Percentiles rank a stretch among this genome's conserved stretches.
These are phyloP conservation scores for Thermomyces lanuginosus DNA, from an alignment of 2,329 filamentous ascomycete genomes.

Conservation along the genomic window DNA sequence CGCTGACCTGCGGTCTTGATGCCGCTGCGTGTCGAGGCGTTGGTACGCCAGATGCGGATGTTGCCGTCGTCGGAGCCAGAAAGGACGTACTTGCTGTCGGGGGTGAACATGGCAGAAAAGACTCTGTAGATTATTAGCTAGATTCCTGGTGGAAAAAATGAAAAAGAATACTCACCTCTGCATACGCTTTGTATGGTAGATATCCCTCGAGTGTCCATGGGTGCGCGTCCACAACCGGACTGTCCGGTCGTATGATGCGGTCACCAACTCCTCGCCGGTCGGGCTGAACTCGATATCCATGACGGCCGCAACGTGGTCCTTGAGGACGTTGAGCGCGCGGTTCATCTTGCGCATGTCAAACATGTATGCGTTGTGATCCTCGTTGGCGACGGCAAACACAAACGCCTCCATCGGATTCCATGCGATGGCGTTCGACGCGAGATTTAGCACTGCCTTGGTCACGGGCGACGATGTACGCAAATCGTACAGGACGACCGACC, in stretches of 20 bases:
- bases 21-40: constrained; percentile 67
- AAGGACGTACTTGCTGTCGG: constrained; percentile 77
- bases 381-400: constrained; percentile 82
- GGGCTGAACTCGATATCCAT: constrained; percentile 96
- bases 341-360: constrained; percentile 91
- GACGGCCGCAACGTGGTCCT: constrained; percentile 78
- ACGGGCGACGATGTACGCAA: constrained; percentile 72
- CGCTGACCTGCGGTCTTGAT: constrained; percentile 73
- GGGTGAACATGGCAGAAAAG: constrained; percentile 68
- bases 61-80: constrained; percentile 91
- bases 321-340: constrained; percentile 73
- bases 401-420: constrained; percentile 98
- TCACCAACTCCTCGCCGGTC: constrained; percentile 84
- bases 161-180: constrained; percentile 38
- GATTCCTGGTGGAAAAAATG: background rate
- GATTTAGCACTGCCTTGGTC: constrained; percentile 61
- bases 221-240: constrained; percentile 70
- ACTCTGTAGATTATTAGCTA: constrained; percentile 36
- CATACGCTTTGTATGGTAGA: constrained; percentile 97
- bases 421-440: constrained; percentile 66
- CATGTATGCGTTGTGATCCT: constrained; percentile 84
- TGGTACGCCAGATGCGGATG: constrained; percentile 71
- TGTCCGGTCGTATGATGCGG: constrained; percentile 75
- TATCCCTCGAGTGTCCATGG: constrained; percentile 70
- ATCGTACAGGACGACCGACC: constrained; percentile 81